Evolutionary conservation across 805 yeast genomes (phyloP).

Genomic region (Wickerhamomyces rabaulensis): DNA sequence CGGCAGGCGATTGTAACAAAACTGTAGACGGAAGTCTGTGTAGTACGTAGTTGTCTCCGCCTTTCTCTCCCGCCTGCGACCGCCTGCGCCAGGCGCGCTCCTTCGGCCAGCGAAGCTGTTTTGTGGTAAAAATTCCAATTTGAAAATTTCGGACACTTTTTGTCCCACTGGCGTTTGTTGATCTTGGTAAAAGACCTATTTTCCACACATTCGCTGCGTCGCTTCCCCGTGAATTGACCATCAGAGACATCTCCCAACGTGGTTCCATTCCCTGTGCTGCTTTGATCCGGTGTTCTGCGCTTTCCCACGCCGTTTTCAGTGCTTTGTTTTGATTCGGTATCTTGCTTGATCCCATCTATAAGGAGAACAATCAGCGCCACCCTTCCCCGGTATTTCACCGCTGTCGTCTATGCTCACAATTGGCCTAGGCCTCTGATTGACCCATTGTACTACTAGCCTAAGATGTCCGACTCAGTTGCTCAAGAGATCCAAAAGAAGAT

Average conservation of each 20-base stretch:
- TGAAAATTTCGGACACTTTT: not conserved
- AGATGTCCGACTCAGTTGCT: conserved; percentile 35
- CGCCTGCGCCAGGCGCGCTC: no score
- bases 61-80: no score
- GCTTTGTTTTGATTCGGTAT: not conserved
- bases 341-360: not conserved
- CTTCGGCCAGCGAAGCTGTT: not conserved
- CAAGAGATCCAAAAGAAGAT: conserved; percentile 79
- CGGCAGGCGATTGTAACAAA: no score
- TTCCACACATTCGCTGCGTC: not conserved
- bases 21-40: no score
- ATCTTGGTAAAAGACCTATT: not conserved
- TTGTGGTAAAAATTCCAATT: not conserved
- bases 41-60: no score
- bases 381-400: not conserved
- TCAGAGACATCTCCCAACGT: not conserved
- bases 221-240: not conserved
- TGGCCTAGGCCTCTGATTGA: not conserved
- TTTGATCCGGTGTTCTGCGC: not conserved
- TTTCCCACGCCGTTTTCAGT: not conserved
- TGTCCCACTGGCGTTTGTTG: not conserved
- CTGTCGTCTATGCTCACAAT: not conserved
- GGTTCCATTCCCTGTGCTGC: not conserved
- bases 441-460: not conserved
- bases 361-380: not conserved